phyloP scores from a whole-genome alignment of 2,329 filamentous ascomycete species.

The Ascochyta rabiei region DNA sequence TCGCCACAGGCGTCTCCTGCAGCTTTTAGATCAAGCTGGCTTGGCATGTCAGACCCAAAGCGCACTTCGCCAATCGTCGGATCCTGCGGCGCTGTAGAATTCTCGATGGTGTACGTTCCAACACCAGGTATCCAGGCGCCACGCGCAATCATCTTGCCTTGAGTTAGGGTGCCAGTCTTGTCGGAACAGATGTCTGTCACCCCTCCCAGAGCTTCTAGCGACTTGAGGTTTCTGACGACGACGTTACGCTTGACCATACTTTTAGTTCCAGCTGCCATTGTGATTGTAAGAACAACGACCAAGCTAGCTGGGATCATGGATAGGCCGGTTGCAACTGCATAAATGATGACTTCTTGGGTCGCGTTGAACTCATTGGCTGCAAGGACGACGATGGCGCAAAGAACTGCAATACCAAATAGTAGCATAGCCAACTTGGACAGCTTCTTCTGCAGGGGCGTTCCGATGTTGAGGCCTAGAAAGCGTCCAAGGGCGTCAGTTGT shows the following conservation, averaged over 20 bases:
- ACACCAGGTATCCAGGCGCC: constrained; percentile 47
- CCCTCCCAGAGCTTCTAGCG: constrained; percentile 45
- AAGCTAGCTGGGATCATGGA: constrained; percentile 49
- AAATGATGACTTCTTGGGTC: constrained; percentile 49
- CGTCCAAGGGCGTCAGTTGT: constrained; percentile 46
- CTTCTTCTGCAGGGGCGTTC: constrained; percentile 48
- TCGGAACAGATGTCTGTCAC: constrained; percentile 47
- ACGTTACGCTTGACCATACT: constrained; percentile 47
- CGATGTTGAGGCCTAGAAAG: constrained; percentile 50
- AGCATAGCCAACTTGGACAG: constrained; percentile 42
- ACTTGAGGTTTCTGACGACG: constrained; percentile 43
- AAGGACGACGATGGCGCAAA: constrained; percentile 50
- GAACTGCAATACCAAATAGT: constrained; percentile 46
- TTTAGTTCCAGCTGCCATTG: constrained; percentile 48
- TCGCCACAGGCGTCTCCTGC: constrained; percentile 14
- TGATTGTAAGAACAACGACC: constrained; percentile 49
- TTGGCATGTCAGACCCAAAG: constrained; percentile 30
- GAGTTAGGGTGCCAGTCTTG: constrained; percentile 47
- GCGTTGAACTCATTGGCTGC: constrained; percentile 48
- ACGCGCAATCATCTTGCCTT: constrained; percentile 52
- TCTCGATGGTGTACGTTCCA: constrained; percentile 47
- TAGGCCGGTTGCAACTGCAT: constrained; percentile 48
- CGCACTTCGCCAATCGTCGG: constrained; percentile 41
- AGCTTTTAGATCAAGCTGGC: constrained; percentile 30
- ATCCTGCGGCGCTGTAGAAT: constrained; percentile 42